Percentiles rank a stretch among this genome's conserved stretches.
phyloP scores from a whole-genome alignment of 495 filamentous ascomycete genomes.

The Neurospora africana region DNA sequence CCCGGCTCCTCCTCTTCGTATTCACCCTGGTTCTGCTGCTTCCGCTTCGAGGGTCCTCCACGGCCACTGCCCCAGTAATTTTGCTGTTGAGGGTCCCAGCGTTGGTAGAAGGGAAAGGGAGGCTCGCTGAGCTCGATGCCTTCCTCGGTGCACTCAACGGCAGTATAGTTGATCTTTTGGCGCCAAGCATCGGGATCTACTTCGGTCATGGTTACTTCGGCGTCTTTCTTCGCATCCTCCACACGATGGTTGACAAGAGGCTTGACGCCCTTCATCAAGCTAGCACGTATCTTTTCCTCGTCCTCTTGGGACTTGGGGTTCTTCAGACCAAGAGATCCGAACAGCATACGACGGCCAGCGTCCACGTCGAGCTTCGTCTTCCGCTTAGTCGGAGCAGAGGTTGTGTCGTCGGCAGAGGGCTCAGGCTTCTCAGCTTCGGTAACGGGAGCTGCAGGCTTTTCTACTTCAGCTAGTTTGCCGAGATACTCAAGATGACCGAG shows the following conservation, averaged over 20 bases:
- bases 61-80: conserved; percentile 21
- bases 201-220: conserved; percentile 4
- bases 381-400: conserved; percentile 5
- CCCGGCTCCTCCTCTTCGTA: conserved; percentile 25
- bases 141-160: conserved; percentile 73
- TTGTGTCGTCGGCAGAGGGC: background rate
- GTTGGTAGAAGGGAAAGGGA: conserved; percentile 81
- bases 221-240: background rate
- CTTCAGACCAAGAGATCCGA: conserved; percentile 60
- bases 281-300: conserved; percentile 49
- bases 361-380: conserved; percentile 46
- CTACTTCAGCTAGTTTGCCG: background rate
- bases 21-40: conserved; percentile 28
- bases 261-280: conserved; percentile 37
- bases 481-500: background rate
- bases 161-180: conserved; percentile 56
- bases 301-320: conserved; percentile 58
- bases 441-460: background rate
- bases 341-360: conserved; percentile 57
- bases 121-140: conserved; percentile 65
- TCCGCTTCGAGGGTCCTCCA: conserved; percentile 27
- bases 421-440: background rate
- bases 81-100: conserved; percentile 73
- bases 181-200: conserved; percentile 52
- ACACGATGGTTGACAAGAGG: conserved; percentile 16